Evolutionary conservation across 352 stramenopile genomes (phyloP).

Genomic region (Phytophthora parvispora): DNA sequence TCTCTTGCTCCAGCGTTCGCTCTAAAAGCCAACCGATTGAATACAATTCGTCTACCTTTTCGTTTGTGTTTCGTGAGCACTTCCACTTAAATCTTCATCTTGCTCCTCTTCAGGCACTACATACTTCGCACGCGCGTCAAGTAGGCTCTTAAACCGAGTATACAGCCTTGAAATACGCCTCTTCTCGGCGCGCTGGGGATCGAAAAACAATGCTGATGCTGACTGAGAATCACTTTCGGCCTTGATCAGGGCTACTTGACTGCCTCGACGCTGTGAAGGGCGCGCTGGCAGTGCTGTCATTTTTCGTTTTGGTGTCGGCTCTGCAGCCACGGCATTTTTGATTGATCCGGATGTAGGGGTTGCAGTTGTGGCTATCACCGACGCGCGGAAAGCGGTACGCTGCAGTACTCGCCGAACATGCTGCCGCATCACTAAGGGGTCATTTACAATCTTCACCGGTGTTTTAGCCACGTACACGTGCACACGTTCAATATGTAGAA

Average conservation of each 20-base stretch:
- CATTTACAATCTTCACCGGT: slow-evolving; percentile 13
- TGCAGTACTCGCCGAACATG: slow-evolving; percentile 51
- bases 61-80: neutral
- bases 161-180: slow-evolving; percentile 72
- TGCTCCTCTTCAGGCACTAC: slow-evolving; percentile 18
- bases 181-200: slow-evolving; percentile 65
- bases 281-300: neutral
- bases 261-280: neutral
- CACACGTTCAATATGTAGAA: slow-evolving; percentile 72
- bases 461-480: slow-evolving; percentile 59
- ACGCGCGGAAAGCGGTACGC: slow-evolving; percentile 65
- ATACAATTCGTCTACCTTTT: neutral
- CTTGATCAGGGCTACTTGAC: neutral
- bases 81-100: slow-evolving; percentile 1
- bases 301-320: slow-evolving; percentile 4
- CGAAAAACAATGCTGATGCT: slow-evolving; percentile 39
- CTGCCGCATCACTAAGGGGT: slow-evolving; percentile 24
- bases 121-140: slow-evolving; percentile 64
- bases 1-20: slow-evolving; percentile 18
- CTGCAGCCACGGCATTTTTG: neutral
- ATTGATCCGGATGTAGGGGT: neutral
- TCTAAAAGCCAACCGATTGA: neutral
- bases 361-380: slow-evolving; percentile 43
- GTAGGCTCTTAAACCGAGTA: slow-evolving; percentile 61
- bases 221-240: slow-evolving; percentile 1